These are phyloP conservation scores for Mycosphaerelloides madeirae DNA, from an alignment of 2,329 filamentous ascomycete species.

Conservation along the genomic window DNA sequence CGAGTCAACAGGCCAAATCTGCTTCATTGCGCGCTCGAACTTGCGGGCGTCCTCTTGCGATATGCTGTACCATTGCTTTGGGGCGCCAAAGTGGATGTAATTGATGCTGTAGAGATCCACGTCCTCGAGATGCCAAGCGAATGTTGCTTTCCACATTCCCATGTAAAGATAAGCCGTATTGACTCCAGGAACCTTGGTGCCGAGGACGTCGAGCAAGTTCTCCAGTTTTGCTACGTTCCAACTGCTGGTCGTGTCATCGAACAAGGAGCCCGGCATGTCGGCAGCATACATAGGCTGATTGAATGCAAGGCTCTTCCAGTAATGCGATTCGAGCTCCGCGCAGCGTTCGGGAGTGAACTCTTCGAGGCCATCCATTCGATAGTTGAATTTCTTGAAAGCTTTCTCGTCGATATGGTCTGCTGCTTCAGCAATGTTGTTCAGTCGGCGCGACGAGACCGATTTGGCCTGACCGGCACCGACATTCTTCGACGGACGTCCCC, in stretches of 20 bases:
- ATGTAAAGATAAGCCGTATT: constrained; percentile 97
- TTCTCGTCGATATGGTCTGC: constrained; percentile 80
- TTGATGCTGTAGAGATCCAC: constrained; percentile 99
- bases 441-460: constrained; percentile 79
- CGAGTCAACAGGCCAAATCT: constrained; percentile 86
- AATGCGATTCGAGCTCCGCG: constrained; percentile 86
- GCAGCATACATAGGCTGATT: constrained; percentile 92
- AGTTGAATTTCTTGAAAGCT: constrained; percentile 86
- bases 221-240: constrained; percentile 97
- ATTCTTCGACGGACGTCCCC: constrained; percentile 49
- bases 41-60: constrained; percentile 88
- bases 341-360: constrained; percentile 89
- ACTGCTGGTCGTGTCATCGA: constrained; percentile 73
- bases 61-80: constrained; percentile 99
- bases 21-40: constrained; percentile 94
- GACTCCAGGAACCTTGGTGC: constrained; percentile 92
- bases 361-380: constrained; percentile 73
- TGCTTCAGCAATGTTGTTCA: constrained; percentile 75
- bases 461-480: constrained; percentile 52
- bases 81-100: constrained; percentile 96
- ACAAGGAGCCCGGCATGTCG: constrained; percentile 92
- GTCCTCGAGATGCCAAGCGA: constrained; percentile 97
- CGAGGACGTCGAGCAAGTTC: constrained; percentile 87
- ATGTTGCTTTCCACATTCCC: constrained; percentile 99
- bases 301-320: constrained; percentile 97